A percentile compares a stretch with the other conserved stretches of the same genome.
phyloP scores from a whole-genome alignment of 306 rosid genomes.

The Fagus crenata region DNA sequence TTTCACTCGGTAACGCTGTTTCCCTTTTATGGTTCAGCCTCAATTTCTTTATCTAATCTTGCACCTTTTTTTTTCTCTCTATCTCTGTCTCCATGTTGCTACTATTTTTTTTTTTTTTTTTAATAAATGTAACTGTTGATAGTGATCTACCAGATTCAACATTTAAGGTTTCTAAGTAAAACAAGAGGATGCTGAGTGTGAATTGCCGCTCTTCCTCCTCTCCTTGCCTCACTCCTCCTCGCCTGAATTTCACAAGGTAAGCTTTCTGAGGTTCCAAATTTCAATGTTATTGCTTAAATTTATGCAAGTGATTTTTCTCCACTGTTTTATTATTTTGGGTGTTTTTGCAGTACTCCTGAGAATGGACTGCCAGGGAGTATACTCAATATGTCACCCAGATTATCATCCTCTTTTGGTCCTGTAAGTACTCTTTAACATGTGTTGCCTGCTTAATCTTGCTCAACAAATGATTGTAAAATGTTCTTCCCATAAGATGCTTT shows the following conservation, averaged over 20 bases:
- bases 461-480: background rate
- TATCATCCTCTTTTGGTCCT: slow-evolving; percentile 21
- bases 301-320: background rate
- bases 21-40: background rate
- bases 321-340: background rate
- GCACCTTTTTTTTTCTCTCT: background rate
- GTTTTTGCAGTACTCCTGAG: slow-evolving; percentile 11
- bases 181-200: slow-evolving; percentile 15
- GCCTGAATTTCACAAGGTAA: slow-evolving; percentile 12
- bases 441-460: background rate
- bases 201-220: slow-evolving; percentile 25
- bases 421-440: slow-evolving; percentile 4
- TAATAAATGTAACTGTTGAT: background rate
- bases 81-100: background rate
- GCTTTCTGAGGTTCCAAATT: background rate
- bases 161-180: background rate
- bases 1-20: background rate
- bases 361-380: slow-evolving; percentile 12
- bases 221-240: slow-evolving; percentile 13
- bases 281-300: background rate
- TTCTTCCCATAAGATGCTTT: background rate
- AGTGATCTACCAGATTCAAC: background rate
- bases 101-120: background rate
- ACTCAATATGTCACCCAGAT: slow-evolving; percentile 24
- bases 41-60: background rate